These are phyloP conservation scores for Eucalyptus rudis DNA, from an alignment of 345 rosid genomes.

Conservation along the genomic window DNA sequence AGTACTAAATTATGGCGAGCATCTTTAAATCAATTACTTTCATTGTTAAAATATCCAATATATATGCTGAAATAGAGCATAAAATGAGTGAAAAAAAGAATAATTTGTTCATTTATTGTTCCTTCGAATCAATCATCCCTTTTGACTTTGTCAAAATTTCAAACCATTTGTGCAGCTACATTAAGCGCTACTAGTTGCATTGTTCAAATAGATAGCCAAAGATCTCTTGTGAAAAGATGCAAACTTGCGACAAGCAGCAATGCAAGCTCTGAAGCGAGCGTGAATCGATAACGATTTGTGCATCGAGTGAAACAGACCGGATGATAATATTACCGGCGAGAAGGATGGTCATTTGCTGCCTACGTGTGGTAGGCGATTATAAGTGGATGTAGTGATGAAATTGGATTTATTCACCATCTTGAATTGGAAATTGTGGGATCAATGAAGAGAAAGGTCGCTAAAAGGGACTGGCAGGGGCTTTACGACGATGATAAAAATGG, in stretches of 20 bases:
- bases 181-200: neutral
- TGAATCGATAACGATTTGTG: no score
- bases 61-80: neutral
- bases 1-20: neutral
- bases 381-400: no score
- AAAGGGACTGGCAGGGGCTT: no score
- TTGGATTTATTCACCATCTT: no score
- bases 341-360: no score
- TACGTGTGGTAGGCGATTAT: no score
- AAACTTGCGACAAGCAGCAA: neutral
- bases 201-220: neutral
- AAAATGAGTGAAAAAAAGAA: neutral
- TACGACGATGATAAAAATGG: no score
- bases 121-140: neutral
- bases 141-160: neutral
- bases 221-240: neutral
- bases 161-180: neutral
- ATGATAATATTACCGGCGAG: no score
- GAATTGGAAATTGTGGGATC: no score
- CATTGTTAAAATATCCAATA: neutral
- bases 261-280: no score
- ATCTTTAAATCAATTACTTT: neutral
- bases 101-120: neutral
- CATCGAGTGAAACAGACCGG: fast-evolving
- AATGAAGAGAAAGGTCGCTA: no score